These are phyloP conservation scores for Backusella macrospora DNA, from an alignment of 192 early-diverging fungal genomes.

Conservation along the genomic window DNA sequence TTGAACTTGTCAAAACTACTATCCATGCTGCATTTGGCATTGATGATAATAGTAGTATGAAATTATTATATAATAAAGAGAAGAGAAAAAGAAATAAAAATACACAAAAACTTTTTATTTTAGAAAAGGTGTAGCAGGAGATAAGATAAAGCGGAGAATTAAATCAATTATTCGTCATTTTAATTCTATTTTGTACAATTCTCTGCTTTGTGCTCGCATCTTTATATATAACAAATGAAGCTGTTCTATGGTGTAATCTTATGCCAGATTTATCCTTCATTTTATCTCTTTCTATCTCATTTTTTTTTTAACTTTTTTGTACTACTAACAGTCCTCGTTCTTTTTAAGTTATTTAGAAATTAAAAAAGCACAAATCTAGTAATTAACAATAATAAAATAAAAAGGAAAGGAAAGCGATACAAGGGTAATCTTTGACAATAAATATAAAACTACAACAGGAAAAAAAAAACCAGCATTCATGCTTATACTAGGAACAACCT, in stretches of 20 bases:
- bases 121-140: neutral
- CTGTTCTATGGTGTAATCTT: neutral
- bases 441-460: no score
- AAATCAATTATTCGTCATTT: neutral
- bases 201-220: neutral
- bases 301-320: neutral
- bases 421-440: no score
- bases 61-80: neutral
- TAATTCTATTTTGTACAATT: conserved; percentile 3
- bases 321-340: neutral
- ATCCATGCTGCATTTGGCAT: conserved; percentile 25
- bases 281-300: neutral
- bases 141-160: neutral
- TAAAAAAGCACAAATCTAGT: no score
- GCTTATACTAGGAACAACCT: neutral
- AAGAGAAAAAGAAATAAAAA: neutral
- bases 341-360: neutral
- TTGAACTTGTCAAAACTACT: conserved; percentile 24
- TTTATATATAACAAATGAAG: neutral
- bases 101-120: neutral
- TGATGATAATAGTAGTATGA: neutral
- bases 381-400: no score
- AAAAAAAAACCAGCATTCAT: neutral
- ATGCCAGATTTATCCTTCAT: neutral
- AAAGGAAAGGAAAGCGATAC: no score